Conservation (phyloP, 495 filamentous ascomycete genomes). For the Penicillium crystallinum region DNA sequence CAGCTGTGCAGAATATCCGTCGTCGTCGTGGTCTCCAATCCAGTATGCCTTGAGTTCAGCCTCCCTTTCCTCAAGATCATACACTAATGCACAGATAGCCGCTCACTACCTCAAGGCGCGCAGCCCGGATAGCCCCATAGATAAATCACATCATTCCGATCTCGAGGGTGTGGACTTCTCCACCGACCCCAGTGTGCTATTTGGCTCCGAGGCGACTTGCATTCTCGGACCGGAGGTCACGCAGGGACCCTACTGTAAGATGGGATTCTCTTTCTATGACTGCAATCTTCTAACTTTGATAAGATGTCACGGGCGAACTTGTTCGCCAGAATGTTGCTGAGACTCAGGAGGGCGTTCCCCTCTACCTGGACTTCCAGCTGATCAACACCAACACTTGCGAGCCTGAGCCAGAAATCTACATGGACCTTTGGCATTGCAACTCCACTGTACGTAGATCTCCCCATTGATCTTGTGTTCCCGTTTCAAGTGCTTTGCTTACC, state of each 20-base stretch:
- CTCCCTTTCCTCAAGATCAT: not conserved
- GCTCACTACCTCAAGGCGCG: constrained; percentile 34
- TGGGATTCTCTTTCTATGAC: not conserved
- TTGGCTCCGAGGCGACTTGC: constrained; percentile 50
- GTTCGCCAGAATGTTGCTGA: constrained; percentile 55
- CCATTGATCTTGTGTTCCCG: not conserved
- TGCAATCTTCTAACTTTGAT: not conserved
- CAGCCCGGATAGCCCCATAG: constrained; percentile 34
- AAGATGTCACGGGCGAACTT: constrained; percentile 44
- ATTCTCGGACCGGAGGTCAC: constrained; percentile 53
- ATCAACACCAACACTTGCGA: constrained; percentile 55
- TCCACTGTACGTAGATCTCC: constrained; percentile 20
- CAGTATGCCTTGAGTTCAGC: constrained; percentile 4
- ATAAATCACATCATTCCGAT: constrained; percentile 40
- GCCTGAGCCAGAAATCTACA: constrained; percentile 48
- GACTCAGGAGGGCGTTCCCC: constrained; percentile 47
- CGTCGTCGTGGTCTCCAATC: constrained; percentile 19
- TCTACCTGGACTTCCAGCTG: constrained; percentile 57
- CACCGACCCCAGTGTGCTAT: constrained; percentile 46
- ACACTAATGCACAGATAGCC: constrained; percentile 2
- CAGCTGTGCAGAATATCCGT: constrained; percentile 26
- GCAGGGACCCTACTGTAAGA: constrained; percentile 51
- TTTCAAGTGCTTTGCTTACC: not conserved
- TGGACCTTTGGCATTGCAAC: constrained; percentile 59
- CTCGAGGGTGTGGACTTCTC: constrained; percentile 42